phyloP scores from a whole-genome alignment of 352 stramenopile species.

The Pythium biforme region DNA sequence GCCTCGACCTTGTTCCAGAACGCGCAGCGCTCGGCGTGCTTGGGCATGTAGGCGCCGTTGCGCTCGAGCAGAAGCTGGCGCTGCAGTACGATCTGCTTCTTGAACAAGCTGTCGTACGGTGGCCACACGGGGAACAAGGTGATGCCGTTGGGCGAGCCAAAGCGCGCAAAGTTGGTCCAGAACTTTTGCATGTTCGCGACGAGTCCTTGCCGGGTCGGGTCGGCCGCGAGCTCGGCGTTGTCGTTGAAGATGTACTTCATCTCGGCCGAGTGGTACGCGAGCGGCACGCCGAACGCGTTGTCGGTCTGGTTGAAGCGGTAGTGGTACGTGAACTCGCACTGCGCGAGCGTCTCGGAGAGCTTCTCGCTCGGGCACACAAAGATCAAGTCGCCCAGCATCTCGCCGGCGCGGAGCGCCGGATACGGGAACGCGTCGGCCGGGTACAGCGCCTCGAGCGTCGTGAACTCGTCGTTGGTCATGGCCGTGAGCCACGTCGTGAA shows the following conservation, averaged over 20 bases:
- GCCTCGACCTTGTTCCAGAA: conserved; percentile 25
- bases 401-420: conserved; percentile 2
- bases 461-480: conserved; percentile 1
- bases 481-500: conserved; percentile 4
- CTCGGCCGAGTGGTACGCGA: conserved; percentile 16
- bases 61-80: conserved; percentile 3
- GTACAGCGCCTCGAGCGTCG: conserved; percentile 9
- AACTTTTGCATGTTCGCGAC: conserved; percentile 11
- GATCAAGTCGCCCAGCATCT: conserved; percentile 13
- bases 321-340: conserved; percentile 8
- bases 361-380: conserved; percentile 22
- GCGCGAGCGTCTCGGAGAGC: conserved; percentile 1
- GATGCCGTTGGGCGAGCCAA: conserved; percentile 8
- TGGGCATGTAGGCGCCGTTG: conserved; percentile 23
- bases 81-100: conserved; percentile 23
- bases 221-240: background rate
- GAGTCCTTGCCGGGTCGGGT: background rate
- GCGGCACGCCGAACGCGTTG: background rate
- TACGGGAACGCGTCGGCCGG: background rate
- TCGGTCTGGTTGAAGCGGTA: conserved; percentile 23
- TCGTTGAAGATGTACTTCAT: conserved; percentile 20
- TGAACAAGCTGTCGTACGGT: background rate
- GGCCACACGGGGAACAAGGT: background rate
- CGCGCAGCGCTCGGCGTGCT: conserved; percentile 19
- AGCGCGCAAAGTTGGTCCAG: conserved; percentile 26